Conservation (phyloP, 495 filamentous ascomycete species). For the Podospora pseudoanserina region DNA sequence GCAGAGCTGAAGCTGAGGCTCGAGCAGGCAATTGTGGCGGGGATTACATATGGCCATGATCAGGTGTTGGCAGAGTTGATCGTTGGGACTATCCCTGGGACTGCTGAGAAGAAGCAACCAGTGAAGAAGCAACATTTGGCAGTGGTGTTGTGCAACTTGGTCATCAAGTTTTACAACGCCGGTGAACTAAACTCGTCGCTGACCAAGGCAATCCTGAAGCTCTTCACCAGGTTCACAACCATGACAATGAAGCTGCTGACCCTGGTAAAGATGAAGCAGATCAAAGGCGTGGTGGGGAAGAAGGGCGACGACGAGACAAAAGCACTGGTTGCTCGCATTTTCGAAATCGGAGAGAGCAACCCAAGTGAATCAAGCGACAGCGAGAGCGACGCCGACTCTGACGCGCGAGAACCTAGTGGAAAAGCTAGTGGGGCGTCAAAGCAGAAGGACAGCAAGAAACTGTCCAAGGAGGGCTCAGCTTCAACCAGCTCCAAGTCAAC, state of each 20-base stretch:
- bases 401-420: background rate
- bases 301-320: conserved; percentile 63
- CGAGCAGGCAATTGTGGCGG: conserved; percentile 20
- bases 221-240: conserved; percentile 61
- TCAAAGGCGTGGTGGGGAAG: conserved; percentile 62
- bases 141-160: conserved; percentile 55
- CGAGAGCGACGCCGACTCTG: background rate
- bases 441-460: conserved; percentile 17
- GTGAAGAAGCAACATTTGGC: conserved; percentile 22
- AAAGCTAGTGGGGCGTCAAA: conserved; percentile 20
- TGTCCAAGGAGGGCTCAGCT: background rate
- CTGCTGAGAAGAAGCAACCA: conserved; percentile 21
- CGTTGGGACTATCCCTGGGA: conserved; percentile 10
- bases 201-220: conserved; percentile 59
- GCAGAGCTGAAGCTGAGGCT: conserved; percentile 19
- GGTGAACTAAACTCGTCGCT: conserved; percentile 63
- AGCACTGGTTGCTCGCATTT: conserved; percentile 34
- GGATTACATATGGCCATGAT: conserved; percentile 15
- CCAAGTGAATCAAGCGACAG: conserved; percentile 20
- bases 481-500: conserved; percentile 16
- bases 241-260: conserved; percentile 31
- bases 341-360: conserved; percentile 37
- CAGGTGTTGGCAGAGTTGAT: conserved; percentile 50
- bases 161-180: conserved; percentile 58
- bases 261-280: conserved; percentile 44